Evolutionary conservation across 768 basidiomycete genomes (phyloP).

Genomic region (Amanita pseudoporphyria): DNA sequence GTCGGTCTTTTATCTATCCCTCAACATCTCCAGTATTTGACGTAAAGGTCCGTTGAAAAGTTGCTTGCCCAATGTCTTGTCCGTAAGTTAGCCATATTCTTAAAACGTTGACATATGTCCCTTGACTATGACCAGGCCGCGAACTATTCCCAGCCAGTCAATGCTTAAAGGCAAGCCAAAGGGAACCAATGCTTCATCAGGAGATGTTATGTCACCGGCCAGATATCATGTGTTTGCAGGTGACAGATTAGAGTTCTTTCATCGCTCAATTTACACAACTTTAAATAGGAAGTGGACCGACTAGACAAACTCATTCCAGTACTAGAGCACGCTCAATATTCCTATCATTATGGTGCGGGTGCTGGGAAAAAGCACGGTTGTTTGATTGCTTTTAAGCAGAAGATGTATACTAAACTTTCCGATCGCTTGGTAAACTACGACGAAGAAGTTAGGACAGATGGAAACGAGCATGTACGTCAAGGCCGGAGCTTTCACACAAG

Average conservation of each 20-base stretch:
- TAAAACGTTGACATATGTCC: not conserved
- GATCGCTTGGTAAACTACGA: slow-evolving; percentile 61
- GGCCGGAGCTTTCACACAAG: slow-evolving; percentile 62
- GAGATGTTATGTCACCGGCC: slow-evolving; percentile 69
- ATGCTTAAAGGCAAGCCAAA: slow-evolving; percentile 66
- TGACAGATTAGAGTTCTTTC: slow-evolving; percentile 15
- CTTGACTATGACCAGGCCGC: slow-evolving; percentile 38
- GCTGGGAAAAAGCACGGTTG: slow-evolving; percentile 79
- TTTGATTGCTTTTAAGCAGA: slow-evolving; percentile 63
- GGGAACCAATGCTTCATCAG: slow-evolving; percentile 65
- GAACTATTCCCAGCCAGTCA: slow-evolving; percentile 80
- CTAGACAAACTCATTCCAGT: slow-evolving; percentile 62
- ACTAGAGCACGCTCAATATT: slow-evolving; percentile 57
- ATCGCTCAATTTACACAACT: not conserved
- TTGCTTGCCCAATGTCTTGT: slow-evolving; percentile 72
- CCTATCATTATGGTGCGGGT: slow-evolving; percentile 56
- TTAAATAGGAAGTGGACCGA: slow-evolving; percentile 75
- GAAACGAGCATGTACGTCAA: slow-evolving; percentile 24
- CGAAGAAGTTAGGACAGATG: slow-evolving; percentile 36
- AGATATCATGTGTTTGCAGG: slow-evolving; percentile 85
- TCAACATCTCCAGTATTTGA: not conserved
- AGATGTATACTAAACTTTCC: slow-evolving; percentile 35
- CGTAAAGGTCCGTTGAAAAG: slow-evolving; percentile 24
- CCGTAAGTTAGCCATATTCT: slow-evolving; percentile 38
- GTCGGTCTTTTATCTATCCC: slow-evolving; percentile 33